Conservation (phyloP, 352 stramenopile genomes). For the Phytophthora crassamura region DNA sequence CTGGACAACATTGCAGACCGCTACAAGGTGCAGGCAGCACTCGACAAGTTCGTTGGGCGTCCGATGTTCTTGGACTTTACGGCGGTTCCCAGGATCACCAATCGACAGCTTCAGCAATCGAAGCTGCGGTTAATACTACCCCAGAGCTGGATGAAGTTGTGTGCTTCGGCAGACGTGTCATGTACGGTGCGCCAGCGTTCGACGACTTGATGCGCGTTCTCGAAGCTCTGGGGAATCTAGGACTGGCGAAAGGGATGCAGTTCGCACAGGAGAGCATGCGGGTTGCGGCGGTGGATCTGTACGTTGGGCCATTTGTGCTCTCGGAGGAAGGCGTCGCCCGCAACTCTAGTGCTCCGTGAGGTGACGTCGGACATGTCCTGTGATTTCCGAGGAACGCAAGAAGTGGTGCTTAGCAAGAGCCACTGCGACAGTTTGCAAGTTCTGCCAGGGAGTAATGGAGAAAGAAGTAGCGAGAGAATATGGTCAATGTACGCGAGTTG, state of each 20-base stretch:
- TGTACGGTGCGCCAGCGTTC: slow-evolving; percentile 14
- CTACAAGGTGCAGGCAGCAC: slow-evolving; percentile 3
- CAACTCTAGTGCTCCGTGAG: not conserved
- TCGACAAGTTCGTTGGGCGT: slow-evolving; percentile 1
- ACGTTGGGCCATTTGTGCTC: slow-evolving; percentile 15
- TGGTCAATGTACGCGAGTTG: too few relatives aligned
- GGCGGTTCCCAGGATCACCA: not conserved
- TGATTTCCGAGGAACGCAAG: too few relatives aligned
- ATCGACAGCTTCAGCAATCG: slow-evolving; percentile 1
- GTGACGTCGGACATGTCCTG: not conserved
- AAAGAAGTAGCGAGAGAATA: too few relatives aligned
- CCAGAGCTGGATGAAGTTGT: slow-evolving; percentile 18
- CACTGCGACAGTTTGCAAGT: too few relatives aligned
- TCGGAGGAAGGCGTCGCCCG: slow-evolving; percentile 14
- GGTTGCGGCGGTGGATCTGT: not conserved
- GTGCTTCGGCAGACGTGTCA: slow-evolving; percentile 13
- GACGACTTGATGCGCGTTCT: slow-evolving; percentile 17
- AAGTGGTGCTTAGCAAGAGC: too few relatives aligned
- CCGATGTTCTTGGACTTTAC: slow-evolving; percentile 9
- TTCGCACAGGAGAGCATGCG: slow-evolving; percentile 9
- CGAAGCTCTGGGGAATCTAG: not conserved
- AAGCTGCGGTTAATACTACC: not conserved
- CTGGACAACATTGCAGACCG: slow-evolving; percentile 9
- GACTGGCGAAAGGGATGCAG: not conserved
- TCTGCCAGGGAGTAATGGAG: too few relatives aligned